These are phyloP conservation scores for Jackrogersella minutella DNA, from an alignment of 495 filamentous ascomycete genomes.

Conservation along the genomic window DNA sequence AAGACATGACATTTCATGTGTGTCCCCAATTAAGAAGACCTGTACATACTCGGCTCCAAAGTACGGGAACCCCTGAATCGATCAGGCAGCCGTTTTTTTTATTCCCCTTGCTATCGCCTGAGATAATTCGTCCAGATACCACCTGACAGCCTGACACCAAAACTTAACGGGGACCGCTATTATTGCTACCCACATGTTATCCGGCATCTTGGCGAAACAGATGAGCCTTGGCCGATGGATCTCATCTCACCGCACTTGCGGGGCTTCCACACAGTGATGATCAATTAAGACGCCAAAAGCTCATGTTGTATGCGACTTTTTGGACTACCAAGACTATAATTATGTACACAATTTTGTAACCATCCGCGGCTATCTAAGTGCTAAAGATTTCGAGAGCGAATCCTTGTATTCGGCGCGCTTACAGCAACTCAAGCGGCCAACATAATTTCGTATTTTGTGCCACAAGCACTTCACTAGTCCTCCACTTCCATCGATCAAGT, in stretches of 20 bases:
- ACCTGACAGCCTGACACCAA: background rate
- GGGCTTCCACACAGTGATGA: conserved; percentile 8
- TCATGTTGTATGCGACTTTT: background rate
- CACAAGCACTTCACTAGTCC: conserved; percentile 6
- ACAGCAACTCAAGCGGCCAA: background rate
- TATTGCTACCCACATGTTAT: conserved; percentile 23
- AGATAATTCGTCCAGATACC: conserved; percentile 30
- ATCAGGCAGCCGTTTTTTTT: conserved; percentile 20
- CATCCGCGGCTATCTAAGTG: conserved; percentile 4
- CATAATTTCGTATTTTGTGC: conserved; percentile 19
- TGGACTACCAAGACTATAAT: conserved; percentile 11
- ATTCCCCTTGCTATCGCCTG: background rate
- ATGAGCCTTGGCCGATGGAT: conserved; percentile 30
- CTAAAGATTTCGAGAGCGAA: conserved; percentile 4
- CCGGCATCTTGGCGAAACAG: background rate
- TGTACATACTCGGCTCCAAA: conserved; percentile 9
- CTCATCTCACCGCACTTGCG: conserved; percentile 39
- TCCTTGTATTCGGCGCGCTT: conserved; percentile 32
- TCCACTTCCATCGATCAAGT: conserved; percentile 19
- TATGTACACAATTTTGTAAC: conserved; percentile 13
- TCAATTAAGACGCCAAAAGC: background rate
- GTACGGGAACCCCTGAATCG: conserved; percentile 18
- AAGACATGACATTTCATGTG: conserved; percentile 19
- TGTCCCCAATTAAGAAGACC: background rate
- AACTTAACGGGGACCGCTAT: conserved; percentile 17